phyloP scores from a whole-genome alignment of 108 stramenopile species.

The Nitzschia palea region DNA sequence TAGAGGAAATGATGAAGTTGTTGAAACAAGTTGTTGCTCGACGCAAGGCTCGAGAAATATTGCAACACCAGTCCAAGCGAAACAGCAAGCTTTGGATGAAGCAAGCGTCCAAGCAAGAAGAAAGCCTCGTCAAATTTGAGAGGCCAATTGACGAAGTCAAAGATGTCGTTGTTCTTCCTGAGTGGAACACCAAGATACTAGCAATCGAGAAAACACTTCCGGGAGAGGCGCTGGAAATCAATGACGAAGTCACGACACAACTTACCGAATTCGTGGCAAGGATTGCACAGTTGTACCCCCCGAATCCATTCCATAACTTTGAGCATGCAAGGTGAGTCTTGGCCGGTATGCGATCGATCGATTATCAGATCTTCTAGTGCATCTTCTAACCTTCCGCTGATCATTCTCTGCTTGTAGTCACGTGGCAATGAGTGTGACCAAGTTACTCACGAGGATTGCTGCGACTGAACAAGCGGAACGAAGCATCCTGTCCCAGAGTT shows the following conservation, averaged over 20 bases:
- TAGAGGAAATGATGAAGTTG: conserved; percentile 4
- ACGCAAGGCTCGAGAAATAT: background rate
- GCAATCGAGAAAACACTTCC: background rate
- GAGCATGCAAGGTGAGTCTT: conserved; percentile 35
- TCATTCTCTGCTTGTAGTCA: background rate
- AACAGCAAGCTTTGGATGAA: background rate
- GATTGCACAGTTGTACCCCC: background rate
- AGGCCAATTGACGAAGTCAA: conserved; percentile 22
- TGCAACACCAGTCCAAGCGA: background rate
- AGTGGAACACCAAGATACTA: conserved; percentile 10
- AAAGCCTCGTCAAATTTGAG: background rate
- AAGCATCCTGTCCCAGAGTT: background rate
- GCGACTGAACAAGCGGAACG: background rate
- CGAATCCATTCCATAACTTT: conserved; percentile 41
- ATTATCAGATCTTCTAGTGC: background rate
- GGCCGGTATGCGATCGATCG: background rate
- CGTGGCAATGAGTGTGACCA: conserved; percentile 4
- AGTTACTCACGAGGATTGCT: background rate
- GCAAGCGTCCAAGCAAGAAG: background rate
- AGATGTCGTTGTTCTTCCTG: conserved; percentile 26
- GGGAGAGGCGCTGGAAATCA: background rate
- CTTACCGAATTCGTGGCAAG: background rate
- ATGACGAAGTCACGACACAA: background rate
- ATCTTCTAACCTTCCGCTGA: background rate
- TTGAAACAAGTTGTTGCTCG: conserved; percentile 12